Conservation (phyloP, 2,329 filamentous ascomycete genomes). For the Uncinocarpus reesii region DNA sequence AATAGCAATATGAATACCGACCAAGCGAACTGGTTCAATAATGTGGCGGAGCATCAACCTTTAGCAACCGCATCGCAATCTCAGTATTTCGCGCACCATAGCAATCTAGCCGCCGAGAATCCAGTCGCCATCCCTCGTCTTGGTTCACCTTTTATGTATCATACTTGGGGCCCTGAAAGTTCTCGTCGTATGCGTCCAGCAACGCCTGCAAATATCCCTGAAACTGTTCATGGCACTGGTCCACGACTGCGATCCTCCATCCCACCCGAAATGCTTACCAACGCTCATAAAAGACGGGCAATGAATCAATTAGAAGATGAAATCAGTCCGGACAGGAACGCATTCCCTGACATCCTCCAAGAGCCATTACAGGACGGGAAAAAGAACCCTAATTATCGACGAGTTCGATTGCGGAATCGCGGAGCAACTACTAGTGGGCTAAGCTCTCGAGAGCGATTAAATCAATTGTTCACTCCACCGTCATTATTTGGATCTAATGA, state of each 20-base stretch:
- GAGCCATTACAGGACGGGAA: slow-evolving; percentile 22
- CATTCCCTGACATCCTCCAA: slow-evolving; percentile 30
- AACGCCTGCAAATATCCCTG: slow-evolving; percentile 29
- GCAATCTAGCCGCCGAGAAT: not conserved
- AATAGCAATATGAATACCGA: slow-evolving; percentile 13
- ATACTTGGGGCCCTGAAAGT: slow-evolving; percentile 39
- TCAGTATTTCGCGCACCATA: slow-evolving; percentile 7
- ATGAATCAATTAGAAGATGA: slow-evolving; percentile 46
- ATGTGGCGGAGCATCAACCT: slow-evolving; percentile 12
- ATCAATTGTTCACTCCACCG: slow-evolving; percentile 46
- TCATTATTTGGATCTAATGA: slow-evolving; percentile 23
- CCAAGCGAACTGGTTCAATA: slow-evolving; percentile 27
- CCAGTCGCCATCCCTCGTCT: slow-evolving; percentile 33
- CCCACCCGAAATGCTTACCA: slow-evolving; percentile 45
- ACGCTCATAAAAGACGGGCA: slow-evolving; percentile 49
- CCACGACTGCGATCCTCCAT: slow-evolving; percentile 43
- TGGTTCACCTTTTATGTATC: slow-evolving; percentile 42
- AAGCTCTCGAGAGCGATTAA: slow-evolving; percentile 40
- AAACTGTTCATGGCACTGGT: slow-evolving; percentile 38
- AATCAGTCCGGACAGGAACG: slow-evolving; percentile 36
- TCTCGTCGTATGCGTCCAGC: slow-evolving; percentile 27
- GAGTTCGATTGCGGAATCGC: slow-evolving; percentile 50
- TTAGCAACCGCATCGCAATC: not conserved
- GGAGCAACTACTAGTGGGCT: slow-evolving; percentile 49
- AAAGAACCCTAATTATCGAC: slow-evolving; percentile 43